Base-by-base conservation (phyloP, 2,329 filamentous ascomycete species). In the Hymenoscyphus fructigenus region DNA sequence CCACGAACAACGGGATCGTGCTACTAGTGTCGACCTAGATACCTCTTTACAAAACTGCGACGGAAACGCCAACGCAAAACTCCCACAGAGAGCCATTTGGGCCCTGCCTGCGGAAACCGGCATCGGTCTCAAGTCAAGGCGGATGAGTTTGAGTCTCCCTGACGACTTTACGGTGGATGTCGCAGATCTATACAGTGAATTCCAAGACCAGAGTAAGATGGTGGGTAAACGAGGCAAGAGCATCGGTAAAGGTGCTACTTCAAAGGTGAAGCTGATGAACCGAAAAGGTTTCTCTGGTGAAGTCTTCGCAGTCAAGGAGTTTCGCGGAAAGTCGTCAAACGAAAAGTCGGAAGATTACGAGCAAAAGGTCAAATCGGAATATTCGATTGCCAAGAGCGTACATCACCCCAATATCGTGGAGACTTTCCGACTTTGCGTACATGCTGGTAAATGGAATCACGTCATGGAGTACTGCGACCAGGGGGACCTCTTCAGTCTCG, bases 391-490 rank as follows among this genome's bases (percentile, higher is more conserved):
- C 66, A 93, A 93, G 80, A 92, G 90, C 69, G 79, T 93, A 66
- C 86, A 92, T 72, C 92, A 96, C 75, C 91, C 92, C 60, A 96
- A 96, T 76, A 91, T 96, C 71, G 90, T 96, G 68, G 86, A 92
- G 76, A 93, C 91, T 0, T 79, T 93, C 59, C 67, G 69, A 32
- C 82, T 96, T 5, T 95, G 92, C 79, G 87, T 85, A 15, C 84
- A 93, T 70, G 85, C 88, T 70, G 87, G 86, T 36, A 87, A 89
- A 47, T 96, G 91, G 90, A 93, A 92, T 75, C 91, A 96, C 75
- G 91, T 96, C 63, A 97, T 97, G 93, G 92, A 97, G 75, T 96
- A 91, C 76, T 96, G 93, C 79, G 84, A 86, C 2, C 87, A 92
- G 70, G 92, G 93, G 57, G 93, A 96, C 74, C 80, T 97, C 5